A percentile compares a stretch with the other conserved stretches of the same genome.
Conservation (phyloP, 305 asterid genomes). For the Fraxinus baroniana region DNA sequence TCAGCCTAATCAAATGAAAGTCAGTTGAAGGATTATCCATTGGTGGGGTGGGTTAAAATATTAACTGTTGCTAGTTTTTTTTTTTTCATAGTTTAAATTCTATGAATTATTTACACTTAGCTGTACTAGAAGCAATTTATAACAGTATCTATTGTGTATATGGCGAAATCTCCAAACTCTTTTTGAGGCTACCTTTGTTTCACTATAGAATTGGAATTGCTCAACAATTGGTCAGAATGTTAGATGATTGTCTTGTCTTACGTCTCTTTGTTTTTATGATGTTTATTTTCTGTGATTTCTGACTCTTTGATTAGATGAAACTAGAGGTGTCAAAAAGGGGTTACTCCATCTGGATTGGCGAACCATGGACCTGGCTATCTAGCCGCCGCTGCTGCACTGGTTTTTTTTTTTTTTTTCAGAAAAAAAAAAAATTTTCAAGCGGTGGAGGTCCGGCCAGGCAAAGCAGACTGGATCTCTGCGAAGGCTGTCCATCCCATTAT, state of each 20-base stretch:
- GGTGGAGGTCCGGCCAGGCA: neutral
- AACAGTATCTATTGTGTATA: neutral
- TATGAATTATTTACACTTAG: neutral
- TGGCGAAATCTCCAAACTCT: neutral
- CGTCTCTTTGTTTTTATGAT: neutral
- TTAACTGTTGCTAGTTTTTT: no score
- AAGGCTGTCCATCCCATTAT: neutral
- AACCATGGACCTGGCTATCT: neutral
- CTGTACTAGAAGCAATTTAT: neutral
- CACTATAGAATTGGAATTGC: neutral
- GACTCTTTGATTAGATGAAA: neutral
- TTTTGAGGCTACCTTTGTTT: neutral
- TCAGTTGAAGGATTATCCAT: no score
- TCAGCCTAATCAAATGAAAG: neutral
- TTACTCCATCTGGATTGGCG: neutral
- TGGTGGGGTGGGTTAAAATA: no score
- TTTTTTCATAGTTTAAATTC: neutral
- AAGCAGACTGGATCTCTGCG: neutral
- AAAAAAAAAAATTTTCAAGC: no score
- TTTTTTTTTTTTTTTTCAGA: neutral
- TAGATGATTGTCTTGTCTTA: neutral
- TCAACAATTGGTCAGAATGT: neutral
- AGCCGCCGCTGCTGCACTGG: neutral
- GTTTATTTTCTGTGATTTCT: neutral
- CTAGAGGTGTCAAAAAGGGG: neutral